These are phyloP conservation scores for Gardenia jasminoides DNA, from an alignment of 257 asterid species.

Conservation along the genomic window DNA sequence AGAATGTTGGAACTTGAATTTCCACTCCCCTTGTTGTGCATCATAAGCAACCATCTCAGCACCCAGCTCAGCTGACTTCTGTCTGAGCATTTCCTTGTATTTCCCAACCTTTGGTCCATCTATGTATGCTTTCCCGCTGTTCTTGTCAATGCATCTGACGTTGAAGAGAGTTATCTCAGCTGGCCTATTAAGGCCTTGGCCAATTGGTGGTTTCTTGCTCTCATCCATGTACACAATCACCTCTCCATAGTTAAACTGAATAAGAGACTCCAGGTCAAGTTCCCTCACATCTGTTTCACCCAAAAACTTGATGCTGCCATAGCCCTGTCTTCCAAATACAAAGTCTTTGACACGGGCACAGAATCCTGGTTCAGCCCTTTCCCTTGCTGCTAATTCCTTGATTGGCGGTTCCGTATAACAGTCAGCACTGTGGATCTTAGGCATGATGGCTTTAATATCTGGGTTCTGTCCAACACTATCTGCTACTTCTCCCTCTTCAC, in stretches of 20 bases:
- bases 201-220: constrained; percentile 69
- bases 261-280: constrained; percentile 65
- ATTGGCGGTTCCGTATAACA: constrained; percentile 28
- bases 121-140: constrained; percentile 44
- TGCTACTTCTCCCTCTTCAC: too few species aligned
- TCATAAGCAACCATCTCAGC: constrained; percentile 76
- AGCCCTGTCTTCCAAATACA: constrained; percentile 63
- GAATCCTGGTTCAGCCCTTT: constrained; percentile 63
- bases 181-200: constrained; percentile 73
- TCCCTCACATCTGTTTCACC: constrained; percentile 72
- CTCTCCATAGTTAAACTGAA: constrained; percentile 59
- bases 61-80: constrained; percentile 62
- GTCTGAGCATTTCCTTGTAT: constrained; percentile 59
- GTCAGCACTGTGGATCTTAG: constrained; percentile 20
- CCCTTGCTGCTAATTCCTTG: constrained; percentile 45
- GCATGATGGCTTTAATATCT: constrained; percentile 2
- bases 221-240: constrained; percentile 68
- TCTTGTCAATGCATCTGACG: constrained; percentile 58
- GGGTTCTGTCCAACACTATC: neutral
- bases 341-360: constrained; percentile 68
- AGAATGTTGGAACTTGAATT: constrained; percentile 62
- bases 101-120: constrained; percentile 62
- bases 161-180: constrained; percentile 82
- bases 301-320: constrained; percentile 72
- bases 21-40: constrained; percentile 73